Base-by-base conservation (phyloP, 176 grass and related monocot species). In the Ananas comosus region DNA sequence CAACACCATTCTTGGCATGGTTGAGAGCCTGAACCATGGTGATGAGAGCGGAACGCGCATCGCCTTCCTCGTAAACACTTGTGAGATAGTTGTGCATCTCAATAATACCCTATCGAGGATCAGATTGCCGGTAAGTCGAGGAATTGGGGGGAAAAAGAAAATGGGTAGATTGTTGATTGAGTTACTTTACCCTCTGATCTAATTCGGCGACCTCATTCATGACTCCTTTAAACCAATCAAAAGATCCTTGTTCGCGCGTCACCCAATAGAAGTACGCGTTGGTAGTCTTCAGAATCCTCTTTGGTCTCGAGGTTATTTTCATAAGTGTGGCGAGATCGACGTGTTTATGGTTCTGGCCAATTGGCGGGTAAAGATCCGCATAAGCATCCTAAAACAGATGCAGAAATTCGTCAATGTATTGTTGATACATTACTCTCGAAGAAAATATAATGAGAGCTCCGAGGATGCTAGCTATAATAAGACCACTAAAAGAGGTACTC, bases 31-130 rank as follows among this genome's bases (percentile, higher is more conserved):
- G 95, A 71, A 99, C 86, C 95, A 99, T 99, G 33, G 95, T 99
- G 79, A 99, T 99, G 63, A 99, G 95, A 0, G 95, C 87, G 8
- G 95, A 99, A 47, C 95, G 81, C 69, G 95, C 95, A 75, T 99
- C 95, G 4, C 95, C 95, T 88, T 99, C 95, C 72, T 99, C 95
- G 64, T 99, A 99, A 53, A 99, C 95, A 42, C 95, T 99, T 17
- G 95, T 99, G 48, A 99, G 87, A 74, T 99, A 99, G 86, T 99
- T 99, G 69, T 99, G 95, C 95, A 99, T 99, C 87, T 99, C 95
- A 75, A 99, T 99, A 22, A 91, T 88, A 70, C 88, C 88, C 95
- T 99, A 64, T 49, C 58, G 78, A 47, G 69, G 17, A 73, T 64
- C 27, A 58, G 66, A 72, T n/a, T 33, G 50, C 48, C 29, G 51